Percentiles rank a stretch among this genome's conserved stretches.
These are phyloP conservation scores for Aurantiochytrium sp. DNA, from an alignment of 108 stramenopile species.

Conservation along the genomic window DNA sequence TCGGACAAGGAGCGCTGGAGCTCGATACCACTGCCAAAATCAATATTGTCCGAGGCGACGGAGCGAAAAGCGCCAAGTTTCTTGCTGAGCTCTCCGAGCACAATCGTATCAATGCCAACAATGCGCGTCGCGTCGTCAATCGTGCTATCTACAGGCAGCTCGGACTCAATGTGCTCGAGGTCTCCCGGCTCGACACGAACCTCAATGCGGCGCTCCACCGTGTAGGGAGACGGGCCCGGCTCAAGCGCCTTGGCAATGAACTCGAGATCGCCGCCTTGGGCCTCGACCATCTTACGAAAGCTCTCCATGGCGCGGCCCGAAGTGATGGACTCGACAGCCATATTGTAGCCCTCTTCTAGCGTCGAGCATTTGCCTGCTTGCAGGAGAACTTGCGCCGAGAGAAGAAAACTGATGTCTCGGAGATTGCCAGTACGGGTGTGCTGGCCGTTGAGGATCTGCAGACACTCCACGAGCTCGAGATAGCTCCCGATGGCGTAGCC, in stretches of 20 bases:
- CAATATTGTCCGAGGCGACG: neutral
- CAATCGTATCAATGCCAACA: neutral
- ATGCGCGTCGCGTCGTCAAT: neutral
- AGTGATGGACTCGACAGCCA: neutral
- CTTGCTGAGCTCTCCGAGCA: neutral
- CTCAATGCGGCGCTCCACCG: neutral
- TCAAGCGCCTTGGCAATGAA: neutral
- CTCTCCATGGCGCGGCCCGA: neutral
- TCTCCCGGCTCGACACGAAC: neutral
- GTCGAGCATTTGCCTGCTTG: neutral
- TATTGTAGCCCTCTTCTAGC: neutral
- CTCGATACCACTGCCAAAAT: neutral
- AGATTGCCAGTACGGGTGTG: neutral
- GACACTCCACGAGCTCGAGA: constrained; percentile 6
- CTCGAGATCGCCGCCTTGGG: neutral
- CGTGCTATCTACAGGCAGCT: neutral
- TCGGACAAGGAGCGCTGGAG: neutral
- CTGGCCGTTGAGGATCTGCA: neutral
- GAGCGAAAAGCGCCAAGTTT: neutral
- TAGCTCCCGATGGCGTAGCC: constrained; percentile 15
- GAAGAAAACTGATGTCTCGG: neutral
- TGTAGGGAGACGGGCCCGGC: neutral
- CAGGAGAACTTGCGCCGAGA: neutral
- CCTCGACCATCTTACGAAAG: neutral
- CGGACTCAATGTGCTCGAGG: neutral